Evolutionary conservation across 2,329 filamentous ascomycete genomes (phyloP), one percentile per base, ranked within the genome.

Genomic region (Calycina herbarum): DNA sequence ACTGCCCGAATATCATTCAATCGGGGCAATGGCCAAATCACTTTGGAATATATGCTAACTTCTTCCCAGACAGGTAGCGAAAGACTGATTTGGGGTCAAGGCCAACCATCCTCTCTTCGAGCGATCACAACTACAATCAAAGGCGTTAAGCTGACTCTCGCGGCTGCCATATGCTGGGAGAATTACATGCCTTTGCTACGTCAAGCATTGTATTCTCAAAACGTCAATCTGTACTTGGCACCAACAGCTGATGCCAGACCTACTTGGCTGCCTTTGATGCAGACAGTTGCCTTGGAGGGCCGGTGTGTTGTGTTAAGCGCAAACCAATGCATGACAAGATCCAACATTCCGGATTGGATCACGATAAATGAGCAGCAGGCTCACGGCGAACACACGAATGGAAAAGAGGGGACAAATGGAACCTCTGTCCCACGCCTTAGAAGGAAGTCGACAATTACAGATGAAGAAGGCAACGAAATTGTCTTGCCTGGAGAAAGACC

Each of bases 141-240:
- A 67, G 93, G 92, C 60, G 86, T 93, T 2, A 88, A 87, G 69
- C 79, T 97, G 67, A 94, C 92, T 64, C 85, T 97, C 66, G 94
- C 90, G 0, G 88, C 91, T 2, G 94, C 93, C 3, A 96, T 98
- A 70, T 97, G 94, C 82, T 97, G 94, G 94, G 94, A 98, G 78
- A 97, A 92, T 77, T 96, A 94, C 79, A 97, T 97, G 93, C 94
- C 94, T 0, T 81, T 97, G 20, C 82, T 97, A 7, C 86, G 94
- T 20, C 91, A 96, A 76, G 85, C 87, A 17, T 82, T 97, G 45
- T 98, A 97, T 77, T 85, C 87, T 2, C 94, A 97, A 77, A 96
- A 96, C 75, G 88, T 97, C 73, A 96, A 96, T 76, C 80, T 97
- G 13, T 97, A 94, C 78, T 86, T 97, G 1, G 93, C 94, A 0